Conservation (phyloP, 306 rosid genomes). For the Trifolium pratense region DNA sequence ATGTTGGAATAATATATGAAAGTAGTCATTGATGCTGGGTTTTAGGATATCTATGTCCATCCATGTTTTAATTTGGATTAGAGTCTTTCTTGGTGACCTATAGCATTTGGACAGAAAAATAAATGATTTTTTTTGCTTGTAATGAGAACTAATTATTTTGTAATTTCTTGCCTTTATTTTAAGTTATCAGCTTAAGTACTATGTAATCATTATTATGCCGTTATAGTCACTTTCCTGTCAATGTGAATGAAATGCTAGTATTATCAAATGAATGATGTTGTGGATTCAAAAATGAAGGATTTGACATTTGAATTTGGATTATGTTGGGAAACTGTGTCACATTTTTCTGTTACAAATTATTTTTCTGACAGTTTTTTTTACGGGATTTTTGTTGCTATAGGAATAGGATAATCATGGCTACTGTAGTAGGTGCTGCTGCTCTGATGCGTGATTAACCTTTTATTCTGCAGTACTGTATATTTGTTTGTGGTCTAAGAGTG, state of each 20-base stretch:
- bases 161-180: too few relatives aligned
- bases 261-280: neutral
- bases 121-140: neutral
- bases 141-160: too few relatives aligned
- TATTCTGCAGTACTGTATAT: neutral
- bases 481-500: neutral
- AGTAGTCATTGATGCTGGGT: neutral
- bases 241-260: neutral
- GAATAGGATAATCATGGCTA: slow-evolving; percentile 69
- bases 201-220: too few relatives aligned
- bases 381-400: slow-evolving; percentile 35
- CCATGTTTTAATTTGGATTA: neutral
- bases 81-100: neutral
- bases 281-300: slow-evolving; percentile 30
- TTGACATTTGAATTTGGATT: slow-evolving; percentile 35
- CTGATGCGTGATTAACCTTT: slow-evolving; percentile 2
- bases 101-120: neutral
- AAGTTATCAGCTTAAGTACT: too few relatives aligned
- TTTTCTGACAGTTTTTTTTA: neutral
- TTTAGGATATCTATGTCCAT: neutral
- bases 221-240: too few relatives aligned
- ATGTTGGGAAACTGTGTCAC: neutral
- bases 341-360: slow-evolving; percentile 28
- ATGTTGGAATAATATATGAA: neutral
- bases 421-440: slow-evolving; percentile 91